Evolutionary conservation across 306 rosid species (phyloP).

Genomic region (Sesbania bispinosa): DNA sequence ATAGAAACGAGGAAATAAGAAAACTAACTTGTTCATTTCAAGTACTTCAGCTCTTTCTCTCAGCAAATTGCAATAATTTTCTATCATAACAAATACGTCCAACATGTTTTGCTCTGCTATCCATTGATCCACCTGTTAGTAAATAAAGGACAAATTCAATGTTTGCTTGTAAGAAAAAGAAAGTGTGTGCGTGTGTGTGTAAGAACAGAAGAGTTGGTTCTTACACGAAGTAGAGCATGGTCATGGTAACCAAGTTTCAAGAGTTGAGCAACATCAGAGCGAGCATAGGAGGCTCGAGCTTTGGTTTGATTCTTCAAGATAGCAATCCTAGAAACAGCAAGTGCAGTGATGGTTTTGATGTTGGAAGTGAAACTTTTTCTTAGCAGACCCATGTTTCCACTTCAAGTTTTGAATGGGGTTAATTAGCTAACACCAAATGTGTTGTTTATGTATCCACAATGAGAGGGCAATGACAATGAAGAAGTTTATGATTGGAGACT

Average conservation of each 20-base stretch:
- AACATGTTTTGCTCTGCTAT: constrained; percentile 55
- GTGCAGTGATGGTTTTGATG: constrained; percentile 35
- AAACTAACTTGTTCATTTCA: constrained; percentile 42
- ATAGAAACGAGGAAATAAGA: too few relatives aligned
- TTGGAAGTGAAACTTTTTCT: constrained; percentile 55
- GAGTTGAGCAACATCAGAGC: constrained; percentile 53
- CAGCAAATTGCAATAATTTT: constrained; percentile 43
- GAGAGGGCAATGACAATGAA: constrained; percentile 5
- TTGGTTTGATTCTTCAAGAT: constrained; percentile 57
- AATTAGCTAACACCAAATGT: background rate
- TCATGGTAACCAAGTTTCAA: constrained; percentile 57
- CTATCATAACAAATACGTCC: constrained; percentile 52
- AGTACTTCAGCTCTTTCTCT: constrained; percentile 41
- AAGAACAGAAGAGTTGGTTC: background rate
- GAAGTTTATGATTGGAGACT: background rate
- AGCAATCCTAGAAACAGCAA: constrained; percentile 49
- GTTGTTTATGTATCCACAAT: background rate
- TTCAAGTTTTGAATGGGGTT: background rate
- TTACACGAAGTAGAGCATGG: constrained; percentile 61
- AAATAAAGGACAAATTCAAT: background rate
- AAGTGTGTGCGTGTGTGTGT: too few relatives aligned
- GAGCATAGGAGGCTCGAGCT: constrained; percentile 41
- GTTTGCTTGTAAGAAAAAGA: background rate
- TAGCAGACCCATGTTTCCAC: constrained; percentile 51
- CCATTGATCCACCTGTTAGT: constrained; percentile 57